Conservation (phyloP, 148 eudicot genomes). For the Pharnaceum exiguum region DNA sequence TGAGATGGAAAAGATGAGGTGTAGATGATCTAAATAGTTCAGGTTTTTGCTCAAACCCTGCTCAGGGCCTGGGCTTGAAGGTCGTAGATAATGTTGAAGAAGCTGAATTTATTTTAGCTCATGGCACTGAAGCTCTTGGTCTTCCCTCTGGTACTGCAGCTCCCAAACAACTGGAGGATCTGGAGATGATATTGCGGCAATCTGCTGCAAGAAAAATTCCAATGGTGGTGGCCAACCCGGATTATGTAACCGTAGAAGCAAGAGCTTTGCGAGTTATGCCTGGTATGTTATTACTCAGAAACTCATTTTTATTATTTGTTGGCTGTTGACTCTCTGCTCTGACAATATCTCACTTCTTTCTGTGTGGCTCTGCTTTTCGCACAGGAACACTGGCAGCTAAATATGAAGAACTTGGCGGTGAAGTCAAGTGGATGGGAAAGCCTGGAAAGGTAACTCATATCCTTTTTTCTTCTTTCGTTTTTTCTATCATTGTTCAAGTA, state of each 20-base stretch:
- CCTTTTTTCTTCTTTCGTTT: background rate
- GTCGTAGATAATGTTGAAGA: constrained; percentile 84
- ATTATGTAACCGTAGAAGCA: constrained; percentile 94
- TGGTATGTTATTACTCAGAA: constrained; percentile 33
- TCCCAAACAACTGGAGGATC: constrained; percentile 62
- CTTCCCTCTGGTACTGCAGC: constrained; percentile 57
- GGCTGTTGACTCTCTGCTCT: background rate
- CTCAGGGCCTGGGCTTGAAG: constrained; percentile 72
- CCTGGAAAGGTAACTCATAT: constrained; percentile 63
- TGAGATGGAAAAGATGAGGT: background rate
- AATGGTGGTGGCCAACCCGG: constrained; percentile 98
- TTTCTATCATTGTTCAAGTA: background rate
- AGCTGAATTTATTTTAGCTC: constrained; percentile 86
- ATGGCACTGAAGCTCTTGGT: constrained; percentile 95
- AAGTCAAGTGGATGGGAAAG: constrained; percentile 99
- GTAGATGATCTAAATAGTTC: background rate
- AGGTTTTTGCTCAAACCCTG: constrained; percentile 2
- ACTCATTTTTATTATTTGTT: background rate
- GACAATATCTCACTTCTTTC: background rate
- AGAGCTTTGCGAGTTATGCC: constrained; percentile 89
- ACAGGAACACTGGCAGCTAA: constrained; percentile 77
- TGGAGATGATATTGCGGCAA: constrained; percentile 65
- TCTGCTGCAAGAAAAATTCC: constrained; percentile 73
- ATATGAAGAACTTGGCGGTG: constrained; percentile 90
- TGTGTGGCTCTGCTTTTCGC: background rate